A percentile compares a stretch with the other conserved stretches of the same genome.
These are phyloP conservation scores for Crithidia sp. DNA, from an alignment of 208 protist species.

Conservation along the genomic window DNA sequence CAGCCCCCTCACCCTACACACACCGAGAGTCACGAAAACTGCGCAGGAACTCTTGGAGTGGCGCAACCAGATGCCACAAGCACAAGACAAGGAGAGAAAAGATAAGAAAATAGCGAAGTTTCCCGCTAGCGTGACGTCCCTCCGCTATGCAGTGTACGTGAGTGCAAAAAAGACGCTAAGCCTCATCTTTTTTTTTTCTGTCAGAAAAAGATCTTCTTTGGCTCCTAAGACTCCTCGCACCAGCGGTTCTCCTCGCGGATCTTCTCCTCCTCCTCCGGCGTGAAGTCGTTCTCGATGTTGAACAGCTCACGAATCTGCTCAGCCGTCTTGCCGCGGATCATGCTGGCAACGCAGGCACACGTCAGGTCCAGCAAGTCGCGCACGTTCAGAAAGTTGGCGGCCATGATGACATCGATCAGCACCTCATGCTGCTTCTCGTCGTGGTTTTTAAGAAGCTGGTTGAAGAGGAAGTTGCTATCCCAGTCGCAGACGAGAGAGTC, in stretches of 20 bases:
- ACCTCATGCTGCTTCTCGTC: slow-evolving; percentile 87
- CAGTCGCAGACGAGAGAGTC: slow-evolving; percentile 87
- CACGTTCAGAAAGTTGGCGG: slow-evolving; percentile 95
- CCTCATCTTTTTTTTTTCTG: too few species aligned
- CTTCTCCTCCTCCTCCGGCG: slow-evolving; percentile 94
- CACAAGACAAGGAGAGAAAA: background rate
- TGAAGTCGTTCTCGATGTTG: slow-evolving; percentile 97
- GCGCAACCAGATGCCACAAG: background rate
- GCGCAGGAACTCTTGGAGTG: too few species aligned
- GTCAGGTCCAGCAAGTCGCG: slow-evolving; percentile 94
- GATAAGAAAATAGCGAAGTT: background rate
- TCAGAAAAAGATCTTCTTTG: background rate
- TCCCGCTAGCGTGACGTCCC: too few species aligned
- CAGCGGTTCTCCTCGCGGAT: slow-evolving; percentile 88
- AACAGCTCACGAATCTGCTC: slow-evolving; percentile 94
- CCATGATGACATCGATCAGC: slow-evolving; percentile 94
- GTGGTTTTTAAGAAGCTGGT: slow-evolving; percentile 78
- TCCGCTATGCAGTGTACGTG: too few species aligned
- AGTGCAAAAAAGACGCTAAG: too few species aligned
- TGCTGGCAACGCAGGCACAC: slow-evolving; percentile 93
- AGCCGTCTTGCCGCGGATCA: slow-evolving; percentile 95
- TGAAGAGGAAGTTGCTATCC: slow-evolving; percentile 89
- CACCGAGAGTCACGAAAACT: too few species aligned
- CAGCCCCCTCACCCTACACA: too few species aligned
- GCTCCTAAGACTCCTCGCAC: slow-evolving; percentile 79